Conservation (phyloP, 306 rosid genomes). For the Boehmeria nivea region DNA sequence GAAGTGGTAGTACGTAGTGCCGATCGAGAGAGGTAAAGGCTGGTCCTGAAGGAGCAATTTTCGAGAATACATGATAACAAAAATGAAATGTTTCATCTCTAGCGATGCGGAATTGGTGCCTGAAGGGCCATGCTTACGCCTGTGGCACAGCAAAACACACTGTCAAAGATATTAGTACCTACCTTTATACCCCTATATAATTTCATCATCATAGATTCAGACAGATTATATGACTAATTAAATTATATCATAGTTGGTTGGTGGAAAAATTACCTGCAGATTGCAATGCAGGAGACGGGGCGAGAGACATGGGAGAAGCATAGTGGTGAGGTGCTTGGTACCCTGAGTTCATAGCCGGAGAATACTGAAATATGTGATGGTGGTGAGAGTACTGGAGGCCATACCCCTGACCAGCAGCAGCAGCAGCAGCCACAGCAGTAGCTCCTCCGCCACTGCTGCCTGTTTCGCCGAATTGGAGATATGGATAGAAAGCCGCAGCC, state of each 20-base stretch:
- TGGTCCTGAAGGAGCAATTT: too few relatives aligned
- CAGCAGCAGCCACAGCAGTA: slow-evolving; percentile 5
- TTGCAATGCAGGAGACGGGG: slow-evolving; percentile 88
- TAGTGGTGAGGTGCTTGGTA: slow-evolving; percentile 55
- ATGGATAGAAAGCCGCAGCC: slow-evolving; percentile 60
- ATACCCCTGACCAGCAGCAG: slow-evolving; percentile 52
- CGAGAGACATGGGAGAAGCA: slow-evolving; percentile 83
- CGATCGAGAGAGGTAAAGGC: neutral
- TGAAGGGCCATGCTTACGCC: slow-evolving; percentile 91
- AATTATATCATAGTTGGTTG: too few relatives aligned
- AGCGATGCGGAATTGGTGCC: slow-evolving; percentile 84
- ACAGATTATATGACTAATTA: too few relatives aligned
- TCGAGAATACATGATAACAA: neutral
- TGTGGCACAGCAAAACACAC: slow-evolving; percentile 99
- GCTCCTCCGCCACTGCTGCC: too few relatives aligned
- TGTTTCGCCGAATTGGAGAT: slow-evolving; percentile 63
- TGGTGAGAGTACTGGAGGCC: slow-evolving; percentile 75
- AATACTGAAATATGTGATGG: slow-evolving; percentile 51
- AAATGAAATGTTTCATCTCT: slow-evolving; percentile 20
- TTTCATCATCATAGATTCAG: too few relatives aligned
- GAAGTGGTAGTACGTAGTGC: neutral
- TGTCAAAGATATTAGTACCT: slow-evolving; percentile 87
- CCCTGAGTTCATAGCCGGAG: slow-evolving; percentile 52
- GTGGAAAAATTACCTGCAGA: slow-evolving; percentile 43
- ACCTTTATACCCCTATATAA: too few relatives aligned